Evolutionary conservation across 176 grass and related monocot species (phyloP), one percentile per base, ranked within the genome.

Genomic region (Hyparrhenia diplandra): DNA sequence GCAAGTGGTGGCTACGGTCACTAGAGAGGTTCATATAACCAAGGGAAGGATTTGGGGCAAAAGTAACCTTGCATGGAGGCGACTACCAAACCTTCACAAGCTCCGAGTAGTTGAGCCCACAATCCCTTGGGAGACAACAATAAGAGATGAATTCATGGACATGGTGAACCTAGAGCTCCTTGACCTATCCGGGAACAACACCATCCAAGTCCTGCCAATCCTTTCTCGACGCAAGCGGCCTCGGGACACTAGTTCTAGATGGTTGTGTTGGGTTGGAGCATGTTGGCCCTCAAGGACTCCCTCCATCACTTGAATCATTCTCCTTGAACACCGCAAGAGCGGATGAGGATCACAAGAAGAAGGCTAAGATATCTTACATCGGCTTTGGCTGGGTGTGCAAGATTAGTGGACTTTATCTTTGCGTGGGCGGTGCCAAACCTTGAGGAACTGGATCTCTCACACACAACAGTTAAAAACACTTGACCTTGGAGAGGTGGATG

Each of bases 21-120:
- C 69, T 10, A 84, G 82, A 23, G 83, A 85, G 10, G 13, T 85
- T 4, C 29, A 85, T 37, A n/a, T 85, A 62, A 71, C 62, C 3
- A 39, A 14, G 0, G 75, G 66, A 16, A 51, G 6, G 14, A 27
- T 77, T 10, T 85, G 74, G 83, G n/a, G n/a, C n/a, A 0, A 0
- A 2, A 71, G 0, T 0, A 49, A 49, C 1, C n/a, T 49, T 35
- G 5, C 13, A 9, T 85, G 83, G 83, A 1, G 28, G 13, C 37
- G 2, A 5, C 4, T 85, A 3, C 3, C 11, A 0, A 85, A 51
- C 13, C 39, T 85, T 63, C 62, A 2, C 0, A 76, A 24, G 82
- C 72, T 84, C 17, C 47, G 35, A 24, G 24, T 84, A 13, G 13
- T 23, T 1, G 16, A 64, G 0, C 30, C 66, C 3, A 79, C 65